These are phyloP conservation scores for Violaceomyces palustris DNA, from an alignment of 1,284 basidiomycete genomes.

Conservation along the genomic window DNA sequence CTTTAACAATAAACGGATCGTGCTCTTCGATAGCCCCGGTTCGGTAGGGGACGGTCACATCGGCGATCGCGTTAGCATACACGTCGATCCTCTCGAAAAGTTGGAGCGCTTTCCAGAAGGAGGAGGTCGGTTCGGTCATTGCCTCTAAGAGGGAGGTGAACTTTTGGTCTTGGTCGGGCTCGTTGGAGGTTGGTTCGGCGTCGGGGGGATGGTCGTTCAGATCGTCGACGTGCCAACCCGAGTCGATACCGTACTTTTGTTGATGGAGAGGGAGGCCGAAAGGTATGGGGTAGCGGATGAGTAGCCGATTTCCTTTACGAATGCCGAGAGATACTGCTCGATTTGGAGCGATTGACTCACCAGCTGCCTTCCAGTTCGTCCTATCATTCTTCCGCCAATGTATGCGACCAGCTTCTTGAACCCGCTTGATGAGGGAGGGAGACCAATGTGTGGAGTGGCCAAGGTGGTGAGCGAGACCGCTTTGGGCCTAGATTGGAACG, in stretches of 20 bases:
- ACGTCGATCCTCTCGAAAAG: slow-evolving; percentile 69
- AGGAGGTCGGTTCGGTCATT: slow-evolving; percentile 57
- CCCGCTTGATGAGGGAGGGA: slow-evolving; percentile 57
- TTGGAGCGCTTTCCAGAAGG: slow-evolving; percentile 71
- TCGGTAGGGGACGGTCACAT: slow-evolving; percentile 44
- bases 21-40: slow-evolving; percentile 26
- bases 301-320: too few relatives aligned
- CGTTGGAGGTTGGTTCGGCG: background rate
- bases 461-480: slow-evolving; percentile 64
- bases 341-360: slow-evolving; percentile 1
- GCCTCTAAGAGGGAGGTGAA: slow-evolving; percentile 24
- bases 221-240: too few relatives aligned
- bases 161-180: background rate
- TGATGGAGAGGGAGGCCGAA: too few relatives aligned
- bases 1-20: slow-evolving; percentile 21
- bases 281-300: too few relatives aligned
- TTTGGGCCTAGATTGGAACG: slow-evolving; percentile 11
- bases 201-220: too few relatives aligned
- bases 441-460: slow-evolving; percentile 74
- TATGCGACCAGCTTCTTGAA: slow-evolving; percentile 61
- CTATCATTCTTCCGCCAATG: slow-evolving; percentile 70
- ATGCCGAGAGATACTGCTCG: too few relatives aligned
- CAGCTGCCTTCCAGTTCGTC: slow-evolving; percentile 77
- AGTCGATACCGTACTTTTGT: too few relatives aligned
- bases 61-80: slow-evolving; percentile 69